These are phyloP conservation scores for Nakazawaea laoshanensis DNA, from an alignment of 805 yeast species.

Conservation along the genomic window DNA sequence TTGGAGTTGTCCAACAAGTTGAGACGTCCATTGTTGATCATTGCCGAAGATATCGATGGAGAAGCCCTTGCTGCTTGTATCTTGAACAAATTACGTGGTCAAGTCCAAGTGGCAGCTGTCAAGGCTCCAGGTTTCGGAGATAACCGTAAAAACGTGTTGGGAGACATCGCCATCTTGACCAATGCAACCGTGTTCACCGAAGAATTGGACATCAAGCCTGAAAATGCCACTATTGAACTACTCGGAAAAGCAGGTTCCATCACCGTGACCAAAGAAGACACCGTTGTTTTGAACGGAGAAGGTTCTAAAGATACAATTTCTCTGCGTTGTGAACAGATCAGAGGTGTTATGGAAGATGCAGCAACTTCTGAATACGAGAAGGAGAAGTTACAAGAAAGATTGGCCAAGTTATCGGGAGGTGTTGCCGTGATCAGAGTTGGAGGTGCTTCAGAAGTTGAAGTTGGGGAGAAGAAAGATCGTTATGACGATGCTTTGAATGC, in stretches of 20 bases:
- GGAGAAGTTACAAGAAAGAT: constrained; percentile 95
- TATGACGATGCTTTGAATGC: constrained; percentile 98
- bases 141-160: constrained; percentile 92
- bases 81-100: constrained; percentile 95
- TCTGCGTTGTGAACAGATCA: constrained; percentile 90
- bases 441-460: constrained; percentile 95
- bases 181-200: constrained; percentile 92
- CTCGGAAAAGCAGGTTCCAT: constrained; percentile 89
- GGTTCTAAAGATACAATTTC: constrained; percentile 76
- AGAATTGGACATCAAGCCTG: constrained; percentile 93
- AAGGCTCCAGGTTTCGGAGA: constrained; percentile 99
- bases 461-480: constrained; percentile 98
- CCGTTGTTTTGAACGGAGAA: constrained; percentile 87
- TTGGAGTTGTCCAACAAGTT: constrained; percentile 87
- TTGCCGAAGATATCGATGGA: constrained; percentile 96
- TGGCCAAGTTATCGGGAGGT: constrained; percentile 96
- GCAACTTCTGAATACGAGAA: constrained; percentile 84
- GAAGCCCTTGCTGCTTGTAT: constrained; percentile 98
- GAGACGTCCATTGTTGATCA: constrained; percentile 85
- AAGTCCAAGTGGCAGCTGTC: constrained; percentile 94
- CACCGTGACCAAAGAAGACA: constrained; percentile 91
- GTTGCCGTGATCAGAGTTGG: constrained; percentile 98
- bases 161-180: constrained; percentile 89
- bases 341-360: constrained; percentile 65
- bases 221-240: constrained; percentile 81